A percentile compares a stretch with the other conserved stretches of the same genome.
phyloP scores from a whole-genome alignment of 2,329 filamentous ascomycete species.

The Trichoderma koningiopsis region DNA sequence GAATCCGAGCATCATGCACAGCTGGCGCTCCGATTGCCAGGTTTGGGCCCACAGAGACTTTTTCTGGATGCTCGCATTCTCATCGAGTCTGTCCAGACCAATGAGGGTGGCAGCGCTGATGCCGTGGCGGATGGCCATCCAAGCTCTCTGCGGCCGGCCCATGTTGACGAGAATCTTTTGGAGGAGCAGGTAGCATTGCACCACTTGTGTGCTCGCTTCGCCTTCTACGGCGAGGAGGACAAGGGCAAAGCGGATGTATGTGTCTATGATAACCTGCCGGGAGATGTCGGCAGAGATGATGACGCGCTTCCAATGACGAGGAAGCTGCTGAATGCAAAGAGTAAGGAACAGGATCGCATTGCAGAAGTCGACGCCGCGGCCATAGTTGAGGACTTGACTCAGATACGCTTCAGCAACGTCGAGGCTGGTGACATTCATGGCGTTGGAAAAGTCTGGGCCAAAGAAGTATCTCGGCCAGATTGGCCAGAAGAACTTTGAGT shows the following conservation, averaged over 20 bases:
- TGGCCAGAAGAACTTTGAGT: conserved; percentile 32
- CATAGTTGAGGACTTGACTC: conserved; percentile 38
- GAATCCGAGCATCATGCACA: conserved; percentile 56
- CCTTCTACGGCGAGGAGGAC: conserved; percentile 51
- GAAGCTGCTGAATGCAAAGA: conserved; percentile 46
- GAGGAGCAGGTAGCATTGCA: conserved; percentile 55
- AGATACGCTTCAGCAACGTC: conserved; percentile 39
- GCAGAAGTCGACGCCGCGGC: conserved; percentile 36
- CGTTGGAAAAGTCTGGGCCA: conserved; percentile 7
- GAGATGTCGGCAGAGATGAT: conserved; percentile 39
- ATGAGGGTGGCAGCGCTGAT: conserved; percentile 56
- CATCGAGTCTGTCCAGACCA: conserved; percentile 45
- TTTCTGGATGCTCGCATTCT: conserved; percentile 35
- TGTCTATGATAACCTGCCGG: conserved; percentile 47
- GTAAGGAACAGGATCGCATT: conserved; percentile 48
- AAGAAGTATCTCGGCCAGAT: conserved; percentile 31
- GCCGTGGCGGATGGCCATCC: conserved; percentile 53
- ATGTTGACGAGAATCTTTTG: conserved; percentile 57
- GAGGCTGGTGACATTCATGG: conserved; percentile 19
- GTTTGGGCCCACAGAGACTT: conserved; percentile 44
- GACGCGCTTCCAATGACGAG: conserved; percentile 37
- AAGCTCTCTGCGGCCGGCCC: conserved; percentile 57
- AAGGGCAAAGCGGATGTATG: conserved; percentile 49
- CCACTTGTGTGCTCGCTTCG: conserved; percentile 52
- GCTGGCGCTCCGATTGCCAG: conserved; percentile 49